Evolutionary conservation across 257 asterid genomes (phyloP), one percentile per base, ranked within the genome.

Genomic region (Catharanthus roseus): DNA sequence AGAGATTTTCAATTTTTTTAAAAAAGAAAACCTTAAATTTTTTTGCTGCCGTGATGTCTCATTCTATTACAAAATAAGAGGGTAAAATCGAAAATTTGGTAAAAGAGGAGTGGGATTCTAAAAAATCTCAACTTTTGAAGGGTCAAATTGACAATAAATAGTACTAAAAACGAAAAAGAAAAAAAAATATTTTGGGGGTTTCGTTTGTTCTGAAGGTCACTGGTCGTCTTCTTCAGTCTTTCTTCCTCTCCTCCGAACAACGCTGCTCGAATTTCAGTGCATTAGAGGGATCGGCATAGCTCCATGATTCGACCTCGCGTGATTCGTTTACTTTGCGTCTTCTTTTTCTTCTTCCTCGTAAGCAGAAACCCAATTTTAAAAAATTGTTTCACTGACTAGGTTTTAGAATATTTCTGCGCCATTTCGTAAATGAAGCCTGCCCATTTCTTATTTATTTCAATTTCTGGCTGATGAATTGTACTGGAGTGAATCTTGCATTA

Each of bases 301-400:
- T 50, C 74, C 53, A 75, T 63, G 74, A 47, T 51, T n/a, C 55
- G 70, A 61, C 79, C 38, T 60, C 26, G 70, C 31, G 13, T 50
- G 38, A 54, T 68, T 33, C 79, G 74, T 47, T 69, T 51, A 4
- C 21, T 60, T 42, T 50, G 50, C 38, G 21, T 50, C 31, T 42
- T 74, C 67, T 12, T 47, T 66, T 58, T 75, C 65, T 21, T 69
- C 45, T 44, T 75, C 45, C 58, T 69, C 66, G 79, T 75, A 69
- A 62, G 67, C 2, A 62, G 19, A 62, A 62, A 36, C 29, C 36
- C 21, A 56, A 26, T 12, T 31, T 28, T 21, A 3, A 33, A 26
- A 10, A 2, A 11, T 56, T 26, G 21, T 34, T 33, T 3, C 1
- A 9, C 44, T 62, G 2, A 19, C 47, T 62, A 1, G 47, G 34